Evolutionary conservation across 2,329 filamentous ascomycete species (phyloP).

Genomic region (Penicillium sp.): DNA sequence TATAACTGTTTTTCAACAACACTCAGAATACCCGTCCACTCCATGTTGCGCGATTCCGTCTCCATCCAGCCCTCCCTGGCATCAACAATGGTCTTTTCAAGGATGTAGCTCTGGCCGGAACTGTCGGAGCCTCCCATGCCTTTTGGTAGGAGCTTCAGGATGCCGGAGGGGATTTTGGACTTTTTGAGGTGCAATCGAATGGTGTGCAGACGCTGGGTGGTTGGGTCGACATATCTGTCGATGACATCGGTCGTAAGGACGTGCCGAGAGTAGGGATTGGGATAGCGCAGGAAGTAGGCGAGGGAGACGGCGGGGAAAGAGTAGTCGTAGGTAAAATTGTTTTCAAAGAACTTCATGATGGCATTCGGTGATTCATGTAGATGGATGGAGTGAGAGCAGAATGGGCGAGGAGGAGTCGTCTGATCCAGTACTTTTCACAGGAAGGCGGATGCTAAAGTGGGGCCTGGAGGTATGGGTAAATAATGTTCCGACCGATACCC

Average conservation of each 20-base stretch:
- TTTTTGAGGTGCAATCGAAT: conserved; percentile 60
- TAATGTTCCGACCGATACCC: conserved; percentile 4
- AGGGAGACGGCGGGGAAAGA: conserved; percentile 63
- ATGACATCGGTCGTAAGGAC: conserved; percentile 65
- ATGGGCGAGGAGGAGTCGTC: conserved; percentile 12
- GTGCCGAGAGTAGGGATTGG: conserved; percentile 63
- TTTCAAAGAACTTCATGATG: conserved; percentile 53
- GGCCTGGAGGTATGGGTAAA: conserved; percentile 1
- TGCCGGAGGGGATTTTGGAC: conserved; percentile 58
- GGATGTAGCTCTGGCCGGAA: conserved; percentile 59
- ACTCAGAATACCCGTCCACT: conserved; percentile 62
- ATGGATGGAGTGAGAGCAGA: conserved; percentile 4
- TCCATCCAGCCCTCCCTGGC: conserved; percentile 63
- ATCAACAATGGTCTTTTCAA: conserved; percentile 61
- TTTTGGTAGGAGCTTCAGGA: conserved; percentile 59
- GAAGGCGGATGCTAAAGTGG: conserved; percentile 13
- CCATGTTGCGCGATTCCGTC: conserved; percentile 61
- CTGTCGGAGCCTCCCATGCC: conserved; percentile 56
- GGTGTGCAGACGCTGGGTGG: conserved; percentile 58
- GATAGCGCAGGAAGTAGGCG: conserved; percentile 66
- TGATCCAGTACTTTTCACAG: conserved; percentile 20
- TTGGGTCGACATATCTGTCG: conserved; percentile 58
- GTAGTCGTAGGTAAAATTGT: conserved; percentile 60
- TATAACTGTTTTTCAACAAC: conserved; percentile 61
- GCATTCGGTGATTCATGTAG: conserved; percentile 15